A percentile compares a stretch with the other conserved stretches of the same genome.
Evolutionary conservation across 2,329 filamentous ascomycete species (phyloP).

Genomic region (Exophiala phaeomuriformis): DNA sequence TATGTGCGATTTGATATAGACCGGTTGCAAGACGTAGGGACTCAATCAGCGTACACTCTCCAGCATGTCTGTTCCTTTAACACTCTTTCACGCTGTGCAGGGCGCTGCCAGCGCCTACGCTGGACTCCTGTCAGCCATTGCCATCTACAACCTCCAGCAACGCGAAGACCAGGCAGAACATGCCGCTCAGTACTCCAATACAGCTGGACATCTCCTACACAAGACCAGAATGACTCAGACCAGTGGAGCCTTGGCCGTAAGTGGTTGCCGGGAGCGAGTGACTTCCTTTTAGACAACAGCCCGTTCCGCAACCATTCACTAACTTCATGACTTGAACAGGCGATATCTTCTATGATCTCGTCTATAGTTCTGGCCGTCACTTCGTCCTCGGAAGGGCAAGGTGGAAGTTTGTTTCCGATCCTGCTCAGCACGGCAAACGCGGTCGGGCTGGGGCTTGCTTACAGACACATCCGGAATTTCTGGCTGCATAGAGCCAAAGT

Average conservation of each 20-base stretch:
- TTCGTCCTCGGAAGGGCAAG: conserved; percentile 4
- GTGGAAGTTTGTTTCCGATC: conserved; percentile 5
- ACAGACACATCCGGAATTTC: conserved; percentile 17
- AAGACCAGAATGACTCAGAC: conserved; percentile 22
- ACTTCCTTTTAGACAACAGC: neutral
- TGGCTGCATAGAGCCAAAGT: conserved; percentile 18
- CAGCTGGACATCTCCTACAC: conserved; percentile 16
- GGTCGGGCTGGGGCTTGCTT: conserved; percentile 8
- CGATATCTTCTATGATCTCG: conserved; percentile 10
- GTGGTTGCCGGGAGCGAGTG: neutral
- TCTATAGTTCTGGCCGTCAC: conserved; percentile 12
- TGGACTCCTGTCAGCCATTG: conserved; percentile 16
- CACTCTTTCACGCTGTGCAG: conserved; percentile 17
- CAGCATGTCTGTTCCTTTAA: conserved; percentile 13
- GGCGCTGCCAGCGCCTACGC: conserved; percentile 10
- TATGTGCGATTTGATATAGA: neutral
- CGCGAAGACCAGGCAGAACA: conserved; percentile 18
- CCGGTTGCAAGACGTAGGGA: no score
- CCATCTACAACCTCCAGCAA: conserved; percentile 20
- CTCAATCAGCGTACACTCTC: neutral
- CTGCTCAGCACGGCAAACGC: conserved; percentile 16
- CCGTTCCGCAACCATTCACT: neutral
- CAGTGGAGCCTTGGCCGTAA: conserved; percentile 20
- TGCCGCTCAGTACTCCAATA: conserved; percentile 19
- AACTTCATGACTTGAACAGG: neutral